Evolutionary conservation across 2,329 filamentous ascomycete species (phyloP).

Genomic region (Talaromyces sp.): DNA sequence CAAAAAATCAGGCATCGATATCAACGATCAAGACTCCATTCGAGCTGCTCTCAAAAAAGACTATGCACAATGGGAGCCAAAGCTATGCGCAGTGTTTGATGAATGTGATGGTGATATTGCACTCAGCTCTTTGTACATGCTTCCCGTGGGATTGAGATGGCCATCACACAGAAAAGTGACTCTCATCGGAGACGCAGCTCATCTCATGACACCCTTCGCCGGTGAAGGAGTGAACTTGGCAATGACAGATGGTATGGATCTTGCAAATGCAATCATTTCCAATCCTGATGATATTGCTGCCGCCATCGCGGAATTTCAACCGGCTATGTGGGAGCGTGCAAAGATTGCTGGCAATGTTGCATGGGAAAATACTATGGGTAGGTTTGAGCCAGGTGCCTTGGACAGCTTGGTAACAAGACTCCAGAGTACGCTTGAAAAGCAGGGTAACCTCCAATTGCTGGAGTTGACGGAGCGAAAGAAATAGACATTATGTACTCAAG

Average conservation of each 20-base stretch:
- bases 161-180: slow-evolving; percentile 23
- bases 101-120: slow-evolving; percentile 17
- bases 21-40: slow-evolving; percentile 3
- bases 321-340: slow-evolving; percentile 11
- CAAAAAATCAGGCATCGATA: slow-evolving; percentile 6
- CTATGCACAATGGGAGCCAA: slow-evolving; percentile 16
- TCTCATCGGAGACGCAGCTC: slow-evolving; percentile 28
- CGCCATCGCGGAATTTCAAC: slow-evolving; percentile 8
- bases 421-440: not conserved
- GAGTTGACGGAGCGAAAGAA: not conserved
- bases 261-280: slow-evolving; percentile 15
- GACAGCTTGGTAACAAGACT: not conserved
- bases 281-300: slow-evolving; percentile 13
- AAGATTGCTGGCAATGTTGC: not conserved
- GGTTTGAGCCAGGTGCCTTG: slow-evolving; percentile 13
- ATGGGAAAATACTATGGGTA: slow-evolving; percentile 5
- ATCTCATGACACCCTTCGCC: slow-evolving; percentile 30
- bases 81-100: slow-evolving; percentile 21
- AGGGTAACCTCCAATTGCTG: slow-evolving; percentile 3
- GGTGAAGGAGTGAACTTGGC: slow-evolving; percentile 26
- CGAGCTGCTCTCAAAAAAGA: slow-evolving; percentile 11
- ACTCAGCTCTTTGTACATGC: slow-evolving; percentile 22
- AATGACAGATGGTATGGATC: slow-evolving; percentile 17
- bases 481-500: not conserved
- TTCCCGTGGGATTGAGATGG: slow-evolving; percentile 26